These are phyloP conservation scores for Triticum dicoccoides DNA, from an alignment of 176 grass and related monocot species.

Conservation along the genomic window DNA sequence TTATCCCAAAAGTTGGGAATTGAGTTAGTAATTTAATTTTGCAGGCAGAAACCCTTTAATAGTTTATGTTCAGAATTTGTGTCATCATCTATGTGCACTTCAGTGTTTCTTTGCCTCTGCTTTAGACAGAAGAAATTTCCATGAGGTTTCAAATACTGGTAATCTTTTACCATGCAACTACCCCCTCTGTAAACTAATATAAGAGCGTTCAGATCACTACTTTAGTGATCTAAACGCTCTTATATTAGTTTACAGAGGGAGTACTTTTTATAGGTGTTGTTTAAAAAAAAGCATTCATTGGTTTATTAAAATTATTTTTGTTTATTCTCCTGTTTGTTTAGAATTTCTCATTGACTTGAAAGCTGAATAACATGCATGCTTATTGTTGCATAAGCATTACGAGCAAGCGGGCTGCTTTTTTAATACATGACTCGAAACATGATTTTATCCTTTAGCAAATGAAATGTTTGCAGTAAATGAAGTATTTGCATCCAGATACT, in stretches of 20 bases:
- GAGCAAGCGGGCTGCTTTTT: not conserved
- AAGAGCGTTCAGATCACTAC: too few species aligned
- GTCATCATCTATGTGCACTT: not conserved
- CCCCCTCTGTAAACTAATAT: too few species aligned
- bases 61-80: conserved; percentile 5
- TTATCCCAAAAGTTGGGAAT: not conserved
- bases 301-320: not conserved
- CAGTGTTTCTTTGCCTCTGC: not conserved
- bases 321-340: not conserved
- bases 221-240: too few species aligned
- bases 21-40: conserved; percentile 18
- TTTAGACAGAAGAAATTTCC: not conserved
- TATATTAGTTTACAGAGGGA: too few species aligned
- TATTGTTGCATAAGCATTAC: conserved; percentile 3
- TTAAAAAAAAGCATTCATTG: conserved; percentile 6
- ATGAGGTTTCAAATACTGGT: not conserved
- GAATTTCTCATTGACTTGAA: not conserved
- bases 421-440: not conserved
- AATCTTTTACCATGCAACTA: conserved; percentile 1
- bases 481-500: not conserved
- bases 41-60: not conserved
- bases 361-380: conserved; percentile 6
- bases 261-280: not conserved
- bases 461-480: not conserved
- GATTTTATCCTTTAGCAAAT: conserved; percentile 1